Evolutionary conservation across 2,329 filamentous ascomycete species (phyloP).

Genomic region (Chrysoporthe cubensis): DNA sequence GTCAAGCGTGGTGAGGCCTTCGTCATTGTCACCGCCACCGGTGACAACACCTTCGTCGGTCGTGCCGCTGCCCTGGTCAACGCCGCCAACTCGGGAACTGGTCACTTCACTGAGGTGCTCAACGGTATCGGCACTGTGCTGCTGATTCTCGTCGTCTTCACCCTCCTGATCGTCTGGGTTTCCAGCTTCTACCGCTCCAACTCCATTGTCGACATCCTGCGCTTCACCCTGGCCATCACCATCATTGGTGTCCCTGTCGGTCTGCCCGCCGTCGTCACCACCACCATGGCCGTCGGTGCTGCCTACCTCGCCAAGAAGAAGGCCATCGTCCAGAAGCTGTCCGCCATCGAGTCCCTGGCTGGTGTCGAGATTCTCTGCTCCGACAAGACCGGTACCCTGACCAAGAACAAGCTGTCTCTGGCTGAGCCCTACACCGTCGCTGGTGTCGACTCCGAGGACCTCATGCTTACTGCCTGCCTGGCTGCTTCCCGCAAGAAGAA

Average conservation of each 20-base stretch:
- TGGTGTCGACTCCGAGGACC: conserved; percentile 82
- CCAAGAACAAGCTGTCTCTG: conserved; percentile 91
- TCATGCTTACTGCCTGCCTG: conserved; percentile 90
- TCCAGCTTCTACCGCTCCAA: conserved; percentile 88
- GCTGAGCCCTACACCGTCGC: conserved; percentile 82
- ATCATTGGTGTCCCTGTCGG: conserved; percentile 92
- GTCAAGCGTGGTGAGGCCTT: conserved; percentile 91
- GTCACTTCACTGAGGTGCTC: conserved; percentile 90
- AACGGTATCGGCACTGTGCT: conserved; percentile 85
- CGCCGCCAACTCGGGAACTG: conserved; percentile 71
- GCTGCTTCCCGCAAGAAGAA: conserved; percentile 94
- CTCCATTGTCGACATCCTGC: conserved; percentile 75
- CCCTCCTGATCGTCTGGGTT: conserved; percentile 82
- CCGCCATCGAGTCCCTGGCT: conserved; percentile 87
- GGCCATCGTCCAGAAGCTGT: conserved; percentile 91
- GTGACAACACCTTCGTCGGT: conserved; percentile 90
- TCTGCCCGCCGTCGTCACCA: conserved; percentile 91
- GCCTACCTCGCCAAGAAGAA: conserved; percentile 91
- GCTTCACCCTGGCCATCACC: conserved; percentile 86
- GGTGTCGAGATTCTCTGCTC: conserved; percentile 94
- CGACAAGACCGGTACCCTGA: conserved; percentile 91
- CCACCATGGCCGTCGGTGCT: conserved; percentile 92
- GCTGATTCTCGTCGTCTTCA: conserved; percentile 78
- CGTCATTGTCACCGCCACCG: conserved; percentile 79
- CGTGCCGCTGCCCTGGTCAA: conserved; percentile 85